Evolutionary conservation across 129 eudicot species (phyloP).

Genomic region (Erigeron canadensis): DNA sequence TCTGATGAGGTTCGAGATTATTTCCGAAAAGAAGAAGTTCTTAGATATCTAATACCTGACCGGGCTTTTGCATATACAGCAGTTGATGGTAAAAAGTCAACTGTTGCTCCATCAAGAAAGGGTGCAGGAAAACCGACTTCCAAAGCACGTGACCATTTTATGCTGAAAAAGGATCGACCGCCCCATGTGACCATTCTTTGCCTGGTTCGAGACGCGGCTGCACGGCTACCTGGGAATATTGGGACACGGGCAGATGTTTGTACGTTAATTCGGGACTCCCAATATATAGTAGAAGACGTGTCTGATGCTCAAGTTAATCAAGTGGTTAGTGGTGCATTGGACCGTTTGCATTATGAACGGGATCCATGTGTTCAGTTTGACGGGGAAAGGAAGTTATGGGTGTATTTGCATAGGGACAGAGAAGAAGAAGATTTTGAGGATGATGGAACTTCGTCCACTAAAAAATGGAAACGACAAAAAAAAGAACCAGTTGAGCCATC

Average conservation of each 20-base stretch:
- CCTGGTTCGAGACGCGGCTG: slow-evolving; percentile 95
- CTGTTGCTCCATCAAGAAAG: slow-evolving; percentile 91
- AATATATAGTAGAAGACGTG: slow-evolving; percentile 84
- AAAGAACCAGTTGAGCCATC: slow-evolving; percentile 66
- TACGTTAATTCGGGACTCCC: slow-evolving; percentile 89
- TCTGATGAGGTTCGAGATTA: slow-evolving; percentile 85
- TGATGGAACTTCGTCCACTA: slow-evolving; percentile 97
- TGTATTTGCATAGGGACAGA: slow-evolving; percentile 86
- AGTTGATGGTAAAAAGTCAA: slow-evolving; percentile 84
- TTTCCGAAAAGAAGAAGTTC: slow-evolving; percentile 81
- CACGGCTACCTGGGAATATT: slow-evolving; percentile 91
- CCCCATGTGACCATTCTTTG: slow-evolving; percentile 98
- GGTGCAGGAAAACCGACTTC: slow-evolving; percentile 99
- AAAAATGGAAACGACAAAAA: slow-evolving; percentile 96
- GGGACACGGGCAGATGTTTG: slow-evolving; percentile 99
- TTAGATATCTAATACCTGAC: slow-evolving; percentile 87
- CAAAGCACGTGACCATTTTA: slow-evolving; percentile 94
- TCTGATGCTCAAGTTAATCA: slow-evolving; percentile 90
- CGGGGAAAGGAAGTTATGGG: slow-evolving; percentile 90
- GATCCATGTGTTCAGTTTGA: slow-evolving; percentile 98
- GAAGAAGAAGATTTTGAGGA: slow-evolving; percentile 99
- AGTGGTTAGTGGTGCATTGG: slow-evolving; percentile 97
- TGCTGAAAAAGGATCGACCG: slow-evolving; percentile 91
- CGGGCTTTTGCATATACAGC: slow-evolving; percentile 92
- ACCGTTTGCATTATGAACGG: slow-evolving; percentile 93